phyloP scores from a whole-genome alignment of 148 eudicot genomes.

The Selenicereus undatus region DNA sequence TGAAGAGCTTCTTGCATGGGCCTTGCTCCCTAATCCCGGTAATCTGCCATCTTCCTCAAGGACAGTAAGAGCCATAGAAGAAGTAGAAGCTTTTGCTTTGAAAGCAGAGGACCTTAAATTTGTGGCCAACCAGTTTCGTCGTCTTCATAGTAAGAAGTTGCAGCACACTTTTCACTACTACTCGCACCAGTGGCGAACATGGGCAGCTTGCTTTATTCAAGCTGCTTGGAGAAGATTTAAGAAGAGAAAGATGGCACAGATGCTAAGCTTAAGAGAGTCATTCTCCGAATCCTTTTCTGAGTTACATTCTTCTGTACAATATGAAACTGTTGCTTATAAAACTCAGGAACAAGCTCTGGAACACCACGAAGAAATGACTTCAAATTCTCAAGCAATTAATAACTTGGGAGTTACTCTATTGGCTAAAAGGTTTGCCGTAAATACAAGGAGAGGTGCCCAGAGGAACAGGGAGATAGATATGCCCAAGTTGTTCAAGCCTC shows the following conservation, averaged over 20 bases:
- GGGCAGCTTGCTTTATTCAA: constrained; percentile 86
- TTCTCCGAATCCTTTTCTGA: constrained; percentile 35
- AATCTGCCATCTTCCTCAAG: constrained; percentile 62
- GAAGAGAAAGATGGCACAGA: constrained; percentile 55
- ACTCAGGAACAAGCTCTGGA: constrained; percentile 29
- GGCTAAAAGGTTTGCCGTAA: constrained; percentile 72
- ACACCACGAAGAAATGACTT: constrained; percentile 3
- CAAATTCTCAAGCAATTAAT: constrained; percentile 43
- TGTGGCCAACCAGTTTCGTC: constrained; percentile 78
- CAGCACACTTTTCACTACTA: constrained; percentile 80
- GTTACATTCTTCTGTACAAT: constrained; percentile 4
- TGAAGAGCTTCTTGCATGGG: constrained; percentile 74
- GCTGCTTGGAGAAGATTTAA: constrained; percentile 77
- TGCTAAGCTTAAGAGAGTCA: constrained; percentile 54
- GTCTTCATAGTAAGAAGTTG: constrained; percentile 77
- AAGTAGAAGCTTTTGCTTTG: constrained; percentile 68
- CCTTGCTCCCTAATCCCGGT: constrained; percentile 48
- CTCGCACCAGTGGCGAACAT: constrained; percentile 86
- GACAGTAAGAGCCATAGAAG: constrained; percentile 50
- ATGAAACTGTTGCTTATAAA: constrained; percentile 27
- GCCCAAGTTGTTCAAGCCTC: constrained; percentile 71
- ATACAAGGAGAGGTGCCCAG: constrained; percentile 72
- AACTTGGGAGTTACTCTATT: constrained; percentile 60
- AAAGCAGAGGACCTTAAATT: constrained; percentile 66
- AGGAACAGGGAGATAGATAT: constrained; percentile 45